Conservation (phyloP, 805 yeast genomes). For the Lipomyces oligophaga region DNA sequence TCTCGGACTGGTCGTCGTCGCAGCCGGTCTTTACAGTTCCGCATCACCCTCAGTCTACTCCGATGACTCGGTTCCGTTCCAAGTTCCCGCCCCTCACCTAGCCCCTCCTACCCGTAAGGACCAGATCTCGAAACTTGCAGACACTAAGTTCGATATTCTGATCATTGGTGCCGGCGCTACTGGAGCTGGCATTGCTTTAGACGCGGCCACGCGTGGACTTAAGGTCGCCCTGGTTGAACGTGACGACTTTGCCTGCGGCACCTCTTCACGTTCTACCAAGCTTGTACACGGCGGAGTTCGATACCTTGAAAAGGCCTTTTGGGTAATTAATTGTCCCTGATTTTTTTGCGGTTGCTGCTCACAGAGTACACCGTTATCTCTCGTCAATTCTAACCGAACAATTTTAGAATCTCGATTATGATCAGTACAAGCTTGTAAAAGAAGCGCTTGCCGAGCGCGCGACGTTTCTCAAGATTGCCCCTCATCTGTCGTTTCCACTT, state of each 20-base stretch:
- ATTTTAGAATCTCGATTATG: constrained; percentile 66
- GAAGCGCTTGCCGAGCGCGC: constrained; percentile 87
- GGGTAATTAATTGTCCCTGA: constrained; percentile 37
- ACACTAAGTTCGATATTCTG: constrained; percentile 61
- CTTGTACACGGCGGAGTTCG: constrained; percentile 98
- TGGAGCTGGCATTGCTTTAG: constrained; percentile 90
- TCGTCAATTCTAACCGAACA: no score
- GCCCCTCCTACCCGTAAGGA: constrained; percentile 27
- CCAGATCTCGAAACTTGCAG: constrained; percentile 19
- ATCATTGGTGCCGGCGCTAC: constrained; percentile 96
- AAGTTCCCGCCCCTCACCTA: constrained; percentile 14
- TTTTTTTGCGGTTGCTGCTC: background rate
- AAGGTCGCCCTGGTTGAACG: constrained; percentile 84
- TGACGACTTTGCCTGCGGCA: constrained; percentile 87
- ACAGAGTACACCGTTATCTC: no score
- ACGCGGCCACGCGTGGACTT: constrained; percentile 85
- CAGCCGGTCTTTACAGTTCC: constrained; percentile 9
- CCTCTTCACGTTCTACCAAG: constrained; percentile 90
- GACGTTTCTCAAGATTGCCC: constrained; percentile 83
- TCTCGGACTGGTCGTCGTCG: no score
- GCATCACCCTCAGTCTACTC: background rate
- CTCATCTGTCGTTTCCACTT: constrained; percentile 77
- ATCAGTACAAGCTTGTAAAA: constrained; percentile 80
- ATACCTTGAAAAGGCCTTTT: constrained; percentile 89
- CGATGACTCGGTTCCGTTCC: no score